Evolutionary conservation across 805 yeast species (phyloP), one percentile per base, ranked within the genome.

Genomic region (Zygosaccharomyces kombuchaensis): DNA sequence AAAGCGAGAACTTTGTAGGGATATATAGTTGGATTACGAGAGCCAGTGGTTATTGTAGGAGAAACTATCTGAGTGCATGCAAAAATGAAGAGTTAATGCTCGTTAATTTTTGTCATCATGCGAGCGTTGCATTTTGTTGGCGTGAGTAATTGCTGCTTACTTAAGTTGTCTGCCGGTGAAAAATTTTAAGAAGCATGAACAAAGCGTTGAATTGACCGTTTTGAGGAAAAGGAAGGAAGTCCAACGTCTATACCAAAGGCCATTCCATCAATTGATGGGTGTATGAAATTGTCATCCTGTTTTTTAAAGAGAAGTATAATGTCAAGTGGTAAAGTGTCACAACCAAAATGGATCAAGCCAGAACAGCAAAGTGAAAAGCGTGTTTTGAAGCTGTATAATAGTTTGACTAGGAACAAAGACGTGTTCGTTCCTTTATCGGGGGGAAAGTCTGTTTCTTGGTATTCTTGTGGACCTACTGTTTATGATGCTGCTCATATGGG

Each of bases 391-490:
- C 63, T 90, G 36, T 88, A 78, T 75, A 90, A 90, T 70, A 78
- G 96, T 4, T 73, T 91, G 56, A 91, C 98, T 3, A 75, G 95
- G 57, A 66, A 80, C 26, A 91, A 91, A 61, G 86, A 79, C 31
- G 84, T 74, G 46, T 91, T 93, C 58, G 66, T 81, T n/a, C 95
- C 98, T 2, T 67, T 72, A 46, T 69, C 72, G 22, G 77, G 78
- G 2, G 62, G 61, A 29, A 77, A 78, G 49, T 77, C 76, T 48
- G 85, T 93, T 40, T 77, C 89, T 0, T 93, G 99, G 99, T 93
- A 93, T 71, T 86, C 89, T 47, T 93, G 99, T 76, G 99, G 99
- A 5, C 99, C 99, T 9, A 93, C 99, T 0, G 99, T 93, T 12
- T 93, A 93, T 62, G 96, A 93, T 67, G 81, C 93, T 27, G 80